phyloP scores from a whole-genome alignment of 1,284 basidiomycete genomes.

The Dichomitus squalens region DNA sequence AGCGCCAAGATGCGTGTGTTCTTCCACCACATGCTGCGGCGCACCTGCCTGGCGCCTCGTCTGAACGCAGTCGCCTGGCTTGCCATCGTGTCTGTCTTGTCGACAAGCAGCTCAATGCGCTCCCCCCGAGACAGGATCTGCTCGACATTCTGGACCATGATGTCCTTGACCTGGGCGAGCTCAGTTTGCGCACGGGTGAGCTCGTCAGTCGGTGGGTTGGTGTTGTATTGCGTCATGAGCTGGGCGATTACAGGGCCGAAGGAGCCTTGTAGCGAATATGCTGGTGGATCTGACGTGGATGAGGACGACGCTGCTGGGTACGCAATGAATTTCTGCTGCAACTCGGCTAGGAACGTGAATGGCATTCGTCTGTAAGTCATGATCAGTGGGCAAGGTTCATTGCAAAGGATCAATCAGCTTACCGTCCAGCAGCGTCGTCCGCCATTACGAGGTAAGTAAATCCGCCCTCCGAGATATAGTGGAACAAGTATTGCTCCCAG shows the following conservation, averaged over 20 bases:
- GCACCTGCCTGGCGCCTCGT: conserved; percentile 82
- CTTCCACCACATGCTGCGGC: conserved; percentile 98
- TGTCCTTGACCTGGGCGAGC: conserved; percentile 92
- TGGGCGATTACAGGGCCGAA: conserved; percentile 68
- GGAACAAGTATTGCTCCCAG: conserved; percentile 95
- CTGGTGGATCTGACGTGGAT: conserved; percentile 46
- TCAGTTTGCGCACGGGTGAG: conserved; percentile 89
- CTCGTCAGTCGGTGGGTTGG: conserved; percentile 89
- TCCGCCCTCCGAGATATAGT: conserved; percentile 89
- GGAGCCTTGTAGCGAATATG: conserved; percentile 68
- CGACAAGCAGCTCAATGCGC: conserved; percentile 92
- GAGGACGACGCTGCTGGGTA: conserved; percentile 56
- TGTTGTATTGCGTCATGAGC: conserved; percentile 87
- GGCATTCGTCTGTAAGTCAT: conserved; percentile 72
- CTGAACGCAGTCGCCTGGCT: conserved; percentile 96
- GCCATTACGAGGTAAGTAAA: conserved; percentile 93
- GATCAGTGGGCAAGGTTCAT: neutral
- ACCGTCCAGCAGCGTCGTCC: conserved; percentile 88
- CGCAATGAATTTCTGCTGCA: conserved; percentile 82
- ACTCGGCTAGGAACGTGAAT: conserved; percentile 89
- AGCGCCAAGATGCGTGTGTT: conserved; percentile 80
- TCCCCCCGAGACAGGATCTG: conserved; percentile 94
- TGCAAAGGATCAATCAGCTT: conserved; percentile 31
- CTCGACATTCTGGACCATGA: conserved; percentile 97
- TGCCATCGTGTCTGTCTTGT: conserved; percentile 97